phyloP scores from a whole-genome alignment of 768 basidiomycete genomes.

The Xerocomus spinulosus region DNA sequence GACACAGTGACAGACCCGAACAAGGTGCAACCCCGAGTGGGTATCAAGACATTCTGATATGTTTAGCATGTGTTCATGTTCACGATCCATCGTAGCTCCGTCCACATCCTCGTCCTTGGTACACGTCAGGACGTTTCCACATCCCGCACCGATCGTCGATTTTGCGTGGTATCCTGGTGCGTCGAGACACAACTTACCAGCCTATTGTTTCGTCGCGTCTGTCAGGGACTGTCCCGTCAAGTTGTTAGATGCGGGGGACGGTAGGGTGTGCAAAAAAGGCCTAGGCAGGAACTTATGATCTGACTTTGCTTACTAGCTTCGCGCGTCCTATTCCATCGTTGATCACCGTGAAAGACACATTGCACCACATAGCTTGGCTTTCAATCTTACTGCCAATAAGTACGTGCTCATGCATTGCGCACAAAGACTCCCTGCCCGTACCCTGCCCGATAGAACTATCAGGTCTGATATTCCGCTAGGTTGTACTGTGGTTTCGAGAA shows the following conservation, averaged over 20 bases:
- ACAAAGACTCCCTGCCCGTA: background rate
- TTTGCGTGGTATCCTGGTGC: conserved; percentile 85
- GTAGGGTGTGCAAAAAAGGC: conserved; percentile 49
- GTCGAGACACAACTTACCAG: conserved; percentile 46
- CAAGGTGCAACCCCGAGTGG: background rate
- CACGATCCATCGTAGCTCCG: background rate
- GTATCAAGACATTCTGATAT: background rate
- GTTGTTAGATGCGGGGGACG: conserved; percentile 73
- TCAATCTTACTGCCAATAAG: conserved; percentile 67
- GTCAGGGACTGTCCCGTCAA: conserved; percentile 84
- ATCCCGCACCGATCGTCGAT: conserved; percentile 72
- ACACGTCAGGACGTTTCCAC: conserved; percentile 35
- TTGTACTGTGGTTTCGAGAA: conserved; percentile 86
- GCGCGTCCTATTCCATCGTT: conserved; percentile 88
- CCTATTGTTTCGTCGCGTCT: conserved; percentile 81
- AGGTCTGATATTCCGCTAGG: conserved; percentile 23
- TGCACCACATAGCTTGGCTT: conserved; percentile 80
- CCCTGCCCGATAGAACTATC: too few species aligned
- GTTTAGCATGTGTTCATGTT: background rate
- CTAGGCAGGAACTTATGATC: background rate
- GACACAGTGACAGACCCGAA: background rate
- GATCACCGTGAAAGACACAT: conserved; percentile 92
- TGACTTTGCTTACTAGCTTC: conserved; percentile 48
- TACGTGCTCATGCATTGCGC: conserved; percentile 23
- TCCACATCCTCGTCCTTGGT: background rate